Evolutionary conservation across 2,329 filamentous ascomycete species (phyloP).

Genomic region (Dothistroma pini): DNA sequence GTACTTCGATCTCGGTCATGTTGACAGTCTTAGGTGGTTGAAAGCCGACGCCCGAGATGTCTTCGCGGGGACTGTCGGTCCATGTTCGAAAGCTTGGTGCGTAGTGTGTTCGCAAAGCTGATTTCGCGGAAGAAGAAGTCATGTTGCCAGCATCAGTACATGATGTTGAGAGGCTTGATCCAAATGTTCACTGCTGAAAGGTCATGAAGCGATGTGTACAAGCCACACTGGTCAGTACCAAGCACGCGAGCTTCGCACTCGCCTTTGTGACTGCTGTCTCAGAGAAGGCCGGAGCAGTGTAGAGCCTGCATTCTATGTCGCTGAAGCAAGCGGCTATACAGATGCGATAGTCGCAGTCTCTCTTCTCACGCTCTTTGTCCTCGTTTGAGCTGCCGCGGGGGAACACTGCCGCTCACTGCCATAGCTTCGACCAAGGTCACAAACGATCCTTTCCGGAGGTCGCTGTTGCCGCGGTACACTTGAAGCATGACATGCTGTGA

Average conservation of each 20-base stretch:
- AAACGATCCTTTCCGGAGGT: too few species aligned
- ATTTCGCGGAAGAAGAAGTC: neutral
- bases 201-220: neutral
- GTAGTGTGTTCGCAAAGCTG: too few species aligned
- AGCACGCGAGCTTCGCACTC: neutral
- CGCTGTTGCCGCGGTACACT: too few species aligned
- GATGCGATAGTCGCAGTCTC: neutral
- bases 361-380: neutral
- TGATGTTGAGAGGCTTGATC: neutral
- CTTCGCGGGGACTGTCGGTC: too few species aligned
- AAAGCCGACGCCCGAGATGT: neutral
- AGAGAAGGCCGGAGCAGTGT: neutral
- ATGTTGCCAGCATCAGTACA: neutral
- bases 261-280: slow-evolving; percentile 2
- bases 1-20: slow-evolving; percentile 4
- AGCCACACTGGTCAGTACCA: neutral
- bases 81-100: too few species aligned
- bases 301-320: neutral
- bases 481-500: neutral
- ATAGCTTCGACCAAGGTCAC: too few species aligned
- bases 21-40: neutral
- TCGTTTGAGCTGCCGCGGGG: too few species aligned
- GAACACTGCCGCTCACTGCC: neutral
- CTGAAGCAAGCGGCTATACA: neutral
- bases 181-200: neutral